A percentile compares a stretch with the other conserved stretches of the same genome.
Conservation (phyloP, 129 eudicot genomes). For the Dittrichia graveolens region DNA sequence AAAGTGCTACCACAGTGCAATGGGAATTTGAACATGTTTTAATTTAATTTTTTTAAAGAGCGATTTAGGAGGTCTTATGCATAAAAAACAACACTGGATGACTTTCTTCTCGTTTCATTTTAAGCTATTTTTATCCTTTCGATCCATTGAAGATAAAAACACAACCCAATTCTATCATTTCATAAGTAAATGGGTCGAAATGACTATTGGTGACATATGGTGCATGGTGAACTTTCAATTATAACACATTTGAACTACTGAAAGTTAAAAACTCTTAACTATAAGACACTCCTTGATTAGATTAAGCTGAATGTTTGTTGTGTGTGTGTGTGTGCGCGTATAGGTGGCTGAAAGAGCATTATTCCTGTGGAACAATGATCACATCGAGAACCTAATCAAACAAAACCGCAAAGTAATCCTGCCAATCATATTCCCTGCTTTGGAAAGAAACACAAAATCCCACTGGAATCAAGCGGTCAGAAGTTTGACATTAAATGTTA, state of each 20-base stretch:
- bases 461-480: constrained; percentile 90
- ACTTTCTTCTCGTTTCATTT: too few species aligned
- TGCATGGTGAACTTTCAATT: too few species aligned
- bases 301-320: constrained; percentile 1
- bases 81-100: too few species aligned
- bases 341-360: constrained; percentile 91
- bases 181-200: too few species aligned
- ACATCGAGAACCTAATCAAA: constrained; percentile 72
- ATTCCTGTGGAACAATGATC: constrained; percentile 85
- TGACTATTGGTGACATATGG: too few species aligned
- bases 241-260: background rate
- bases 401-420: constrained; percentile 77
- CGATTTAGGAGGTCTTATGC: too few species aligned
- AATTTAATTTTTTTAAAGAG: too few species aligned
- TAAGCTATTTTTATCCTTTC: too few species aligned
- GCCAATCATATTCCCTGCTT: constrained; percentile 70
- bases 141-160: too few species aligned
- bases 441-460: constrained; percentile 65
- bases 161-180: too few species aligned
- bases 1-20: background rate
- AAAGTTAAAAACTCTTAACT: background rate
- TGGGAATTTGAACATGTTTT: background rate
- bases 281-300: background rate
- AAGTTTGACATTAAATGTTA: constrained; percentile 69
- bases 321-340: constrained; percentile 21